These are phyloP conservation scores for Kurtzmaniella quercitrusa DNA, from an alignment of 1,139 yeast genomes.

Conservation along the genomic window DNA sequence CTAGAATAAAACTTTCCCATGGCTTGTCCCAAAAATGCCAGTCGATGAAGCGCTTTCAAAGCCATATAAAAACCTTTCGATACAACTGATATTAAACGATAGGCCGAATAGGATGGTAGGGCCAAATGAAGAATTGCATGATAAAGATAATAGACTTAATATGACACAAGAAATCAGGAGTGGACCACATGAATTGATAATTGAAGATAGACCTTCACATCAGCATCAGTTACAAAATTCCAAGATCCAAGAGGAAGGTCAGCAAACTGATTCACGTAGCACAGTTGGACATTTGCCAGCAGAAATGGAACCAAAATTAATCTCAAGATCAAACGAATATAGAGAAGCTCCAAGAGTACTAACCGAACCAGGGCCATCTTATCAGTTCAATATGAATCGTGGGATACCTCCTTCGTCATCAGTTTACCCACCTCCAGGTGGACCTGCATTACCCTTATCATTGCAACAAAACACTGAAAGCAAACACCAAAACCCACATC, in stretches of 20 bases:
- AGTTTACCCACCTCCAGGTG: not conserved
- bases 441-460: not conserved
- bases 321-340: not conserved
- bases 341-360: not conserved
- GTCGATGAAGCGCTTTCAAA: slow-evolving; percentile 8
- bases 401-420: not conserved
- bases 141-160: not conserved
- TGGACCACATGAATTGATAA: not conserved
- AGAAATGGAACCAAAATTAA: not conserved
- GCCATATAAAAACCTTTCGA: slow-evolving; percentile 11
- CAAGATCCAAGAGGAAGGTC: not conserved
- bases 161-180: not conserved
- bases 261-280: not conserved
- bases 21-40: slow-evolving; percentile 7
- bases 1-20: slow-evolving; percentile 3
- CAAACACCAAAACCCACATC: not conserved
- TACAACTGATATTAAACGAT: slow-evolving; percentile 11
- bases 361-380: not conserved
- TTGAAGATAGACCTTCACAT: not conserved
- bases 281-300: not conserved
- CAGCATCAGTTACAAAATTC: not conserved
- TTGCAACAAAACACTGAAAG: not conserved
- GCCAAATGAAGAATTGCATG: not conserved
- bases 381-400: not conserved
- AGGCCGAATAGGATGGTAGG: slow-evolving; percentile 1